phyloP scores from a whole-genome alignment of 2,329 filamentous ascomycete species.

The Colletotrichum scovillei region DNA sequence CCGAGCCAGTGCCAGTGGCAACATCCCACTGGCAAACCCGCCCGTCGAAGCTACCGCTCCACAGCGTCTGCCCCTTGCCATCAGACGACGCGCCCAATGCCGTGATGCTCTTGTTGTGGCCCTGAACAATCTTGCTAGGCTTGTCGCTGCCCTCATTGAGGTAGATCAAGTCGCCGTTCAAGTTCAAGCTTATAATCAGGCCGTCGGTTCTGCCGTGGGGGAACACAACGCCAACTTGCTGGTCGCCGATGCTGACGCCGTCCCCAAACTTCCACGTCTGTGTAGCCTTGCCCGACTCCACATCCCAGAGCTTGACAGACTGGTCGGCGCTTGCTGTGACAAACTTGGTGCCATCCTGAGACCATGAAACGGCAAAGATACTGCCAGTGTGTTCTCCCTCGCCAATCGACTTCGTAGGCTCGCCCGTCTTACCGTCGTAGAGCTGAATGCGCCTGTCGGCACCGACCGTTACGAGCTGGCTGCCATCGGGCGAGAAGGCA shows the following conservation, averaged over 20 bases:
- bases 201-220: conserved; percentile 84
- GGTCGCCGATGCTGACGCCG: conserved; percentile 77
- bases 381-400: conserved; percentile 91
- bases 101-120: conserved; percentile 93
- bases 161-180: conserved; percentile 92
- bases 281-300: conserved; percentile 78
- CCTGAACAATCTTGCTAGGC: conserved; percentile 79
- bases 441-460: conserved; percentile 94
- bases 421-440: conserved; percentile 96
- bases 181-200: conserved; percentile 88
- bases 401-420: conserved; percentile 80
- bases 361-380: conserved; percentile 93
- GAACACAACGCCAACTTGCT: conserved; percentile 96
- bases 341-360: conserved; percentile 84
- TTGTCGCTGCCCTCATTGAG: conserved; percentile 77
- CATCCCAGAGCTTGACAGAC: conserved; percentile 95
- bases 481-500: conserved; percentile 91
- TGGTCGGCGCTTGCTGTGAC: conserved; percentile 95
- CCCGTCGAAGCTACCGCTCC: conserved; percentile 94
- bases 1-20: conserved; percentile 72
- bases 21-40: conserved; percentile 88
- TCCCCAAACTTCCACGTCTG: conserved; percentile 89
- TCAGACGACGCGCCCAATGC: conserved; percentile 71
- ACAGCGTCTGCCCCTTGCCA: conserved; percentile 73
- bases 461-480: conserved; percentile 84